Evolutionary conservation across 2,329 filamentous ascomycete genomes (phyloP).

Genomic region (Coniochaeta ligniaria): DNA sequence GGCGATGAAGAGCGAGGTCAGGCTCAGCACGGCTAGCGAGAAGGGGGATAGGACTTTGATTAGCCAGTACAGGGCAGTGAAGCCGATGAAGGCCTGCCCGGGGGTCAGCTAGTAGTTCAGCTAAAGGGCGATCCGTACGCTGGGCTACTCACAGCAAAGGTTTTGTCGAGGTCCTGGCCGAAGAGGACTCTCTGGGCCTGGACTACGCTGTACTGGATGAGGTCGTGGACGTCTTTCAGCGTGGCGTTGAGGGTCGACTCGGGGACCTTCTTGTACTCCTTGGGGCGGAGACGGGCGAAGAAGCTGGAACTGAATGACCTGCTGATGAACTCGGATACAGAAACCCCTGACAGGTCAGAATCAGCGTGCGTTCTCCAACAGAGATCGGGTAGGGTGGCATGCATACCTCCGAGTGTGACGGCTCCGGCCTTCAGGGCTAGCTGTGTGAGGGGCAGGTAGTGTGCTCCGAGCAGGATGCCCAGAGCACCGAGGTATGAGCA

Average conservation of each 20-base stretch:
- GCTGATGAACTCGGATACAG: background rate
- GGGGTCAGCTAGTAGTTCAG: background rate
- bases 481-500: background rate
- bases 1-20: background rate
- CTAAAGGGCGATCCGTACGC: background rate
- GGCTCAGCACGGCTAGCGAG: background rate
- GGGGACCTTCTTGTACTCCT: background rate
- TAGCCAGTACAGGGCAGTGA: background rate
- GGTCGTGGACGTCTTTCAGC: background rate
- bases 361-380: background rate
- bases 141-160: background rate
- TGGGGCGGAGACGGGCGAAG: background rate
- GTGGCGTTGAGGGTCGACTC: background rate
- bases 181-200: background rate
- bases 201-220: background rate
- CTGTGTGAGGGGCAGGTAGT: background rate
- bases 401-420: background rate
- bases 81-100: background rate
- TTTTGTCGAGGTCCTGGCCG: background rate
- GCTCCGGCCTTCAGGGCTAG: background rate
- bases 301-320: background rate
- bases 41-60: background rate
- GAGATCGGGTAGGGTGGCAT: background rate
- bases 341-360: background rate
- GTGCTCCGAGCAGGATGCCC: background rate